Evolutionary conservation across 2,329 filamentous ascomycete species (phyloP).

Genomic region (Rasamsonia emersonii): DNA sequence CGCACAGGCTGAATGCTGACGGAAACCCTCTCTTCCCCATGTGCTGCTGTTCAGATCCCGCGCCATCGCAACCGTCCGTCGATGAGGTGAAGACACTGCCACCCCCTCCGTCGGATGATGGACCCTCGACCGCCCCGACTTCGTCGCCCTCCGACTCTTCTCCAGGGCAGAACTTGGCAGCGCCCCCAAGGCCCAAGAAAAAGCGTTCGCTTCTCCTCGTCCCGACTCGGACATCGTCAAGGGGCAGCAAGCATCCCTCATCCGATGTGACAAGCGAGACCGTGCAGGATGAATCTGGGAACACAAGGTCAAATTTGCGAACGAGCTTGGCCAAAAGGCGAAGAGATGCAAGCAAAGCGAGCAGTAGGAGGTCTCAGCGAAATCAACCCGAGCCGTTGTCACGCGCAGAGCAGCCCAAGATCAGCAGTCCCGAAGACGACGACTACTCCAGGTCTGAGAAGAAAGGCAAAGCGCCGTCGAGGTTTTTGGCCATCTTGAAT

Average conservation of each 20-base stretch:
- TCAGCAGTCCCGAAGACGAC: slow-evolving; percentile 22
- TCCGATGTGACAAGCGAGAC: slow-evolving; percentile 25
- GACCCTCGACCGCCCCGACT: slow-evolving; percentile 3
- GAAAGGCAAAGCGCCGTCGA: slow-evolving; percentile 34
- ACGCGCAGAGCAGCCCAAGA: slow-evolving; percentile 24
- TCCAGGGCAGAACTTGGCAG: slow-evolving; percentile 6
- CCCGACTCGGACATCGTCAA: slow-evolving; percentile 31
- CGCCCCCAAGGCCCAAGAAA: slow-evolving; percentile 23
- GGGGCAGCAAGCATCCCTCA: slow-evolving; percentile 25
- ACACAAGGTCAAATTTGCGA: slow-evolving; percentile 56
- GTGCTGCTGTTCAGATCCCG: slow-evolving; percentile 8
- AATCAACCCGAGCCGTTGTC: slow-evolving; percentile 24
- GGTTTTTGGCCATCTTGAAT: slow-evolving; percentile 38
- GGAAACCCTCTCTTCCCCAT: background rate
- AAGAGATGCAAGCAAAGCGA: slow-evolving; percentile 60
- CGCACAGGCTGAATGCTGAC: too few species aligned
- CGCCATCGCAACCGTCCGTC: slow-evolving; percentile 6
- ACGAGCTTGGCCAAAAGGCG: slow-evolving; percentile 56
- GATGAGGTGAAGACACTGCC: slow-evolving; percentile 7
- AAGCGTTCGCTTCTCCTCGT: slow-evolving; percentile 28
- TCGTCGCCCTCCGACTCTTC: slow-evolving; percentile 5
- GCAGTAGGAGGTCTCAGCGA: slow-evolving; percentile 39
- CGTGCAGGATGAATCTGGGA: slow-evolving; percentile 39
- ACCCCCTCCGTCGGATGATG: slow-evolving; percentile 7
- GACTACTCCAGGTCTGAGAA: slow-evolving; percentile 26